Evolutionary conservation across 129 eudicot species (phyloP).

Genomic region (Ambrosia trifida): DNA sequence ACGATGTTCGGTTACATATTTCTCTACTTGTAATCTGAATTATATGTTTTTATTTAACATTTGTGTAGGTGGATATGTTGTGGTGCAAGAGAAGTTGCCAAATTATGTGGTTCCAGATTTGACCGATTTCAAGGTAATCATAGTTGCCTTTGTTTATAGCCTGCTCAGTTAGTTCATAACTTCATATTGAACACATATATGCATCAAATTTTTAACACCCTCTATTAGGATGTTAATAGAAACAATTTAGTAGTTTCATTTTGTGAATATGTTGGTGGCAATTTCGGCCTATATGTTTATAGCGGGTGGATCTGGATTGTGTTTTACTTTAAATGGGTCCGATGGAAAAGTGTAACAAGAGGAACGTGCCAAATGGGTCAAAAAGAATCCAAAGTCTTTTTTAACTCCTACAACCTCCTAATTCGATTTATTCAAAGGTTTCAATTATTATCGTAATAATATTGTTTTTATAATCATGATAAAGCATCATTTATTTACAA

Average conservation of each 20-base stretch:
- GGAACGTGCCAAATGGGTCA: background rate
- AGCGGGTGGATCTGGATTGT: background rate
- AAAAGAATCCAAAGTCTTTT: background rate
- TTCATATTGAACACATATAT: background rate
- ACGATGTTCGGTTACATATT: background rate
- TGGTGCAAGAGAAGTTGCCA: slow-evolving; percentile 77
- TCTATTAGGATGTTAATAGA: background rate
- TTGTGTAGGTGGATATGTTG: slow-evolving; percentile 73
- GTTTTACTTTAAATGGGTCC: background rate
- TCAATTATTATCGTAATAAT: background rate
- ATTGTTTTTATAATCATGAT: background rate
- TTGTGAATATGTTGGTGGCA: background rate
- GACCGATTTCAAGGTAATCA: slow-evolving; percentile 77
- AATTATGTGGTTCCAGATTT: slow-evolving; percentile 86
- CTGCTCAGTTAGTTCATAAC: background rate
- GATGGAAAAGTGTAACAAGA: background rate
- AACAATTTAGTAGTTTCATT: background rate
- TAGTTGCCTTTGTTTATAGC: background rate
- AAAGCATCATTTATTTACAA: background rate
- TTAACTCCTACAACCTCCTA: background rate
- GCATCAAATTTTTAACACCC: background rate
- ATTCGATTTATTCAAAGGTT: background rate
- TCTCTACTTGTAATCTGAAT: background rate
- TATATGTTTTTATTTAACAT: slow-evolving; percentile 1
- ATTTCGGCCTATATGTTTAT: background rate